A percentile compares a stretch with the other conserved stretches of the same genome.
phyloP scores from a whole-genome alignment of 169 alveolate species.

The Perkinsus marinus region DNA sequence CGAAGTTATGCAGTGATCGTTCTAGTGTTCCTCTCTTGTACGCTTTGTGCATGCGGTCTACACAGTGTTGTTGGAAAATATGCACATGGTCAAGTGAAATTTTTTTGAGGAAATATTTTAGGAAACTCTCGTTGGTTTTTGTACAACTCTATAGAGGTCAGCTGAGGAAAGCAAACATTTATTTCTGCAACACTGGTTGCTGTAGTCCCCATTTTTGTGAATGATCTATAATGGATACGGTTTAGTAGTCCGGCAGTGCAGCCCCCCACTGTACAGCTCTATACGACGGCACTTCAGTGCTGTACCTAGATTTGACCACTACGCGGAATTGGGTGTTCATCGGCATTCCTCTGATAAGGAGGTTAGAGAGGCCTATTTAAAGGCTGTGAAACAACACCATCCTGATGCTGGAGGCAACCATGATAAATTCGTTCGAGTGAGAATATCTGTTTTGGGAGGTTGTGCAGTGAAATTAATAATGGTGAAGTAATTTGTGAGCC shows the following conservation, averaged over 20 bases:
- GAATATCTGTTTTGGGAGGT: background rate
- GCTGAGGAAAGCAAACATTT: too few relatives aligned
- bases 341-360: background rate
- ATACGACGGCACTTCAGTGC: background rate
- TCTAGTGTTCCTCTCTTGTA: too few relatives aligned
- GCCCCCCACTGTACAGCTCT: background rate
- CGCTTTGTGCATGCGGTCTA: too few relatives aligned
- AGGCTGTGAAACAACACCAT: background rate
- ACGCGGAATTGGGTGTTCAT: background rate
- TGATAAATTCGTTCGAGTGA: background rate
- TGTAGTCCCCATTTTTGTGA: background rate
- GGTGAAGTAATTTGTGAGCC: too few relatives aligned
- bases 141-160: too few relatives aligned
- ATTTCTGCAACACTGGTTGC: background rate
- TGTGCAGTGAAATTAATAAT: too few relatives aligned
- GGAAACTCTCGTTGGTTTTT: too few relatives aligned
- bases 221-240: background rate
- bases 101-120: too few relatives aligned
- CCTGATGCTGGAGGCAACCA: background rate
- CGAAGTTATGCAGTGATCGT: too few relatives aligned
- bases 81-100: too few relatives aligned
- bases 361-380: background rate
- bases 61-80: too few relatives aligned
- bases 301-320: background rate
- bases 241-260: background rate